A percentile compares a stretch with the other conserved stretches of the same genome.
phyloP scores from a whole-genome alignment of 495 filamentous ascomycete species.

The Penicillium lagena region DNA sequence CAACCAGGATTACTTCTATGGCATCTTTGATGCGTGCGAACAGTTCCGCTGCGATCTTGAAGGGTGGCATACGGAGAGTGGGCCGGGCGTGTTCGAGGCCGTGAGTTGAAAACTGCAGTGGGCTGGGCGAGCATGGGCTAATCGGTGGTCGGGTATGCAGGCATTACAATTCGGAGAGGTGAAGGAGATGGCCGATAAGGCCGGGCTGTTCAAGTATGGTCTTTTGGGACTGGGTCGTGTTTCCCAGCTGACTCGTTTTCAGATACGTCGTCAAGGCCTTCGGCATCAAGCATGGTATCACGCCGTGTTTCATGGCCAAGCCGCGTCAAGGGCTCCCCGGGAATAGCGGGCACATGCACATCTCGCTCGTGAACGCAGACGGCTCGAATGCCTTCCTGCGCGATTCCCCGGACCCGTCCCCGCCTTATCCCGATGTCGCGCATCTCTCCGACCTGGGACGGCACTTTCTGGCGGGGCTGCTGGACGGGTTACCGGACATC shows the following conservation, averaged over 20 bases:
- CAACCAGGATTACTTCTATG: slow-evolving; percentile 93
- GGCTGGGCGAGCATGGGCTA: neutral
- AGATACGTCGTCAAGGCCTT: slow-evolving; percentile 82
- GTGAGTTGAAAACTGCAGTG: slow-evolving; percentile 34
- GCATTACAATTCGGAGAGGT: slow-evolving; percentile 82
- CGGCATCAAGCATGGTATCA: slow-evolving; percentile 80
- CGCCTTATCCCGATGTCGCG: slow-evolving; percentile 66
- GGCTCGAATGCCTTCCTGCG: slow-evolving; percentile 76
- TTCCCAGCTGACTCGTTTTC: neutral
- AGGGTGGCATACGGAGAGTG: slow-evolving; percentile 96
- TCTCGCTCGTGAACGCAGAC: slow-evolving; percentile 62
- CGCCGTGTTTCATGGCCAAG: slow-evolving; percentile 99
- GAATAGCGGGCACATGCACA: slow-evolving; percentile 92
- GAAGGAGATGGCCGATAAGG: slow-evolving; percentile 81
- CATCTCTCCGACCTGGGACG: slow-evolving; percentile 80
- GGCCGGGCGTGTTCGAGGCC: slow-evolving; percentile 93
- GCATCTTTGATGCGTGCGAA: slow-evolving; percentile 76
- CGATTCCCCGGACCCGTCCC: slow-evolving; percentile 57
- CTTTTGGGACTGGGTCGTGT: neutral
- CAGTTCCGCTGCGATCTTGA: slow-evolving; percentile 81
- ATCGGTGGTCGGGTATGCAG: slow-evolving; percentile 22
- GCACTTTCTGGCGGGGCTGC: slow-evolving; percentile 87
- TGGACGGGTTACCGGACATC: slow-evolving; percentile 84
- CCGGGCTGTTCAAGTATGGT: slow-evolving; percentile 80
- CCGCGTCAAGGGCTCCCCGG: slow-evolving; percentile 83